phyloP scores from a whole-genome alignment of 2,329 filamentous ascomycete genomes.

The Fusarium neocosmosporiellum region DNA sequence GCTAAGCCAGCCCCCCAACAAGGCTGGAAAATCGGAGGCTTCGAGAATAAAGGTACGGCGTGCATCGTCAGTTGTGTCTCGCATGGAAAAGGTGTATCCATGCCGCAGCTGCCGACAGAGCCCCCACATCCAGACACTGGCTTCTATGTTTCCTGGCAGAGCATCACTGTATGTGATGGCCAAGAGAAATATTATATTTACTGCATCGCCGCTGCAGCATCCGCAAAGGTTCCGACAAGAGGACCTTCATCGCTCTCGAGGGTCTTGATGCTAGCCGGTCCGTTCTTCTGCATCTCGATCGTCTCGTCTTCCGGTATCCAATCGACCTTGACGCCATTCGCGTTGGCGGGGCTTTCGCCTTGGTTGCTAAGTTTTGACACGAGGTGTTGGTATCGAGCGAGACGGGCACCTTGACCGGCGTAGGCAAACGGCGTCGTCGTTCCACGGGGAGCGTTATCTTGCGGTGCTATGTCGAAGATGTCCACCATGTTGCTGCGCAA shows the following conservation, averaged over 20 bases:
- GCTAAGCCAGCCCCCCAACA: slow-evolving; percentile 6
- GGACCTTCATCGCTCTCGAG: slow-evolving; percentile 52
- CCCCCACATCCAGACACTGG: not conserved
- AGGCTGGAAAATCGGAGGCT: slow-evolving; percentile 12
- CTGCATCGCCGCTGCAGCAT: slow-evolving; percentile 66
- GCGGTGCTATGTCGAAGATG: slow-evolving; percentile 72
- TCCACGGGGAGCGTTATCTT: slow-evolving; percentile 54
- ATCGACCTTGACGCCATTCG: slow-evolving; percentile 62
- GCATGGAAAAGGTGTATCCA: slow-evolving; percentile 2
- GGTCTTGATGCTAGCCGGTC: slow-evolving; percentile 47
- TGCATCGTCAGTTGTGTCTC: slow-evolving; percentile 14
- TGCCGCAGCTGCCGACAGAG: slow-evolving; percentile 11
- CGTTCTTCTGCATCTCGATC: slow-evolving; percentile 57
- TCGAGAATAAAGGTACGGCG: slow-evolving; percentile 16
- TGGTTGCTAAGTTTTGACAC: slow-evolving; percentile 68
- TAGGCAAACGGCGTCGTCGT: slow-evolving; percentile 57
- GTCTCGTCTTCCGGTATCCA: slow-evolving; percentile 66
- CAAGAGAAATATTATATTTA: slow-evolving; percentile 20
- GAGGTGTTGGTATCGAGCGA: slow-evolving; percentile 70
- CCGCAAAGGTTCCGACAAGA: slow-evolving; percentile 70
- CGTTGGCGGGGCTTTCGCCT: slow-evolving; percentile 47
- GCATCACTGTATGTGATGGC: not conserved
- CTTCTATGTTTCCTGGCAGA: not conserved
- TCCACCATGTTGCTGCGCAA: slow-evolving; percentile 71
- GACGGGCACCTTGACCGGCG: slow-evolving; percentile 65